Base-by-base conservation (phyloP, 805 yeast genomes). In the Teunomyces gatunensis region DNA sequence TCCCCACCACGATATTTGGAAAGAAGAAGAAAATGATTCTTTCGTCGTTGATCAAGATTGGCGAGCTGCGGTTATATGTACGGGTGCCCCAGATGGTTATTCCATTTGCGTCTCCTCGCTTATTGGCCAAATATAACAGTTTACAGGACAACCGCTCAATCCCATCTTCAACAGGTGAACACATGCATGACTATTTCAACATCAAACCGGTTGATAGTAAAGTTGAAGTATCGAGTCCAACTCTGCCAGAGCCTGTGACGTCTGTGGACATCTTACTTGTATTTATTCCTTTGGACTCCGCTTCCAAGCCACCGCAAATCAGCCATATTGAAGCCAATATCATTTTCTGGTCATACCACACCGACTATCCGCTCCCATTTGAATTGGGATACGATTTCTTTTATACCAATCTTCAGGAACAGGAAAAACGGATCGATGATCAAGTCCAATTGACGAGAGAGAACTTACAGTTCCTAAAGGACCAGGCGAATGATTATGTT, bases 331-430 rank as follows among this genome's bases (percentile, higher is more conserved):
- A 71, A 11, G 48, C 60, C 17, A 71, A 69, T 47, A 54, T 73
- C 6, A 68, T 73, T 2, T 61, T 69, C 12, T 73, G 77, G 77
- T 55, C 77, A 1, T 71, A 66, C 53, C 56, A 60, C 35, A 60
- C 76, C 3, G 75, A 70, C 20, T 71, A 64, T 46, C 76, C 77
- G 3, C 53, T 73, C 27, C 77, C 76, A 5, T 55, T 68, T 41
- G 60, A 63, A 23, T 50, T 73, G 17, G 71, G 67, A 9, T 71
- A 70, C 46, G 78, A 73, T 47, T 73, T 73, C 52, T 70, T 72
- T 53, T 71, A 73, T 48, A 57, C 67, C 20, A 59, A 59, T 36
- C 60, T 64, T 3, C 44, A 46, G 9, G 58, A 59, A 15, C 54
- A 53, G 15, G 58, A 55, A 12, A 50, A 54, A 5, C 45, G 49